These are phyloP conservation scores for Hymenoscyphus albidus DNA, from an alignment of 2,329 filamentous ascomycete genomes.

Conservation along the genomic window DNA sequence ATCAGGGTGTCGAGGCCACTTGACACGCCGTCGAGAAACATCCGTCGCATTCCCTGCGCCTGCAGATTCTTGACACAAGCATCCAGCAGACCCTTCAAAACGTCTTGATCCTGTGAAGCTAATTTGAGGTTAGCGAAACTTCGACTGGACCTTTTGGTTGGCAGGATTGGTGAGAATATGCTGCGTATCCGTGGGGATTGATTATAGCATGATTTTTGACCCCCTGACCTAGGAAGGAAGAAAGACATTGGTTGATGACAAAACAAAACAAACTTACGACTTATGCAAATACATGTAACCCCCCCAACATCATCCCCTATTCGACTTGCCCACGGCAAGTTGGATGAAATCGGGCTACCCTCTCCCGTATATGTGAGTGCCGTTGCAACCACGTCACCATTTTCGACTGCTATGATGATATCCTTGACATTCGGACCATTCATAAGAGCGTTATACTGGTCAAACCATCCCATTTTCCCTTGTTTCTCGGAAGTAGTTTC, in stretches of 20 bases:
- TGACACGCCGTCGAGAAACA: conserved; percentile 55
- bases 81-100: conserved; percentile 52
- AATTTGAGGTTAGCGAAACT: conserved; percentile 11
- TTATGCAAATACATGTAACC: conserved; percentile 57
- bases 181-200: neutral
- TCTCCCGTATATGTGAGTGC: conserved; percentile 52
- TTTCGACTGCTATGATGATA: conserved; percentile 51
- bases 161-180: neutral
- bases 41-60: conserved; percentile 47
- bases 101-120: conserved; percentile 38
- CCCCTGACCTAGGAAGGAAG: neutral
- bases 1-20: conserved; percentile 48
- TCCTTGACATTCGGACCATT: conserved; percentile 48
- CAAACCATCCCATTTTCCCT: conserved; percentile 53
- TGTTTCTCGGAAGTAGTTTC: conserved; percentile 45
- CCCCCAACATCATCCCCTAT: conserved; percentile 52
- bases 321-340: conserved; percentile 53
- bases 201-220: neutral
- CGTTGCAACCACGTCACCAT: conserved; percentile 46
- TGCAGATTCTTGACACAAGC: conserved; percentile 47
- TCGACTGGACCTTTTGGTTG: neutral
- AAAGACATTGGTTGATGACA: neutral
- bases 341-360: conserved; percentile 44
- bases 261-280: conserved; percentile 40
- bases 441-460: conserved; percentile 52